Percentiles rank a stretch among this genome's conserved stretches.
These are phyloP conservation scores for Wallacemonas sp. DNA, from an alignment of 208 protist genomes.

Conservation along the genomic window DNA sequence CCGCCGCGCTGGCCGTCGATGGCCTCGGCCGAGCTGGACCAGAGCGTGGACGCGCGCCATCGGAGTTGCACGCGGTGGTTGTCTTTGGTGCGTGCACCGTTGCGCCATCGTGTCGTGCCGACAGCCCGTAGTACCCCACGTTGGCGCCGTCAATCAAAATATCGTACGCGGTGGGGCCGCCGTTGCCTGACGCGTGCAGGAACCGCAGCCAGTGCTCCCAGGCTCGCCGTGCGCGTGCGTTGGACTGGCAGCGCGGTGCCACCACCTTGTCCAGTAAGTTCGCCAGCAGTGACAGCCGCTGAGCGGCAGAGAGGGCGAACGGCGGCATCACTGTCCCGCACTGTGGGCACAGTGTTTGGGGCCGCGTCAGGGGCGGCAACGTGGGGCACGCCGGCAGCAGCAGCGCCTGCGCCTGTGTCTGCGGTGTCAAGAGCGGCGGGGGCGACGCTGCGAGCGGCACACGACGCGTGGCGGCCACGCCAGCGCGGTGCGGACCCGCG, in stretches of 20 bases:
- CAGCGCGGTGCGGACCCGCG: background rate
- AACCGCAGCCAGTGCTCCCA: conserved; percentile 65
- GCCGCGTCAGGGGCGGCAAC: no score
- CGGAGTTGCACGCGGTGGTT: no score
- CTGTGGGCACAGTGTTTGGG: conserved; percentile 21
- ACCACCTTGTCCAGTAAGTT: conserved; percentile 48
- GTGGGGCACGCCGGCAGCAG: no score
- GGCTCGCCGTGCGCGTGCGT: conserved; percentile 31
- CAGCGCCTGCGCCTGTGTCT: background rate
- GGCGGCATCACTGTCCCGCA: conserved; percentile 27
- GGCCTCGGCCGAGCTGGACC: background rate
- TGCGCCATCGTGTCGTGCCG: conserved; percentile 66
- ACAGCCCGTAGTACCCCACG: conserved; percentile 87
- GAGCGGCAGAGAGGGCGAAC: conserved; percentile 53
- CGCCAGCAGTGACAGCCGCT: conserved; percentile 38
- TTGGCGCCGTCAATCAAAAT: conserved; percentile 86
- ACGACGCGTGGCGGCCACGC: conserved; percentile 18
- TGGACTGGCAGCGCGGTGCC: conserved; percentile 26
- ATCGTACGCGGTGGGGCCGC: conserved; percentile 21
- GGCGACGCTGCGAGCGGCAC: conserved; percentile 12
- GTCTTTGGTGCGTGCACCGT: conserved; percentile 23
- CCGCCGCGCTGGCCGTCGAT: conserved; percentile 52
- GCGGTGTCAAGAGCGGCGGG: background rate
- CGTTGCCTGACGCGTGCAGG: conserved; percentile 17
- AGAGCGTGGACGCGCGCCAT: no score